A percentile compares a stretch with the other conserved stretches of the same genome.
Evolutionary conservation across 495 filamentous ascomycete species (phyloP).

Genomic region (Hyaloscypha hepaticicola): DNA sequence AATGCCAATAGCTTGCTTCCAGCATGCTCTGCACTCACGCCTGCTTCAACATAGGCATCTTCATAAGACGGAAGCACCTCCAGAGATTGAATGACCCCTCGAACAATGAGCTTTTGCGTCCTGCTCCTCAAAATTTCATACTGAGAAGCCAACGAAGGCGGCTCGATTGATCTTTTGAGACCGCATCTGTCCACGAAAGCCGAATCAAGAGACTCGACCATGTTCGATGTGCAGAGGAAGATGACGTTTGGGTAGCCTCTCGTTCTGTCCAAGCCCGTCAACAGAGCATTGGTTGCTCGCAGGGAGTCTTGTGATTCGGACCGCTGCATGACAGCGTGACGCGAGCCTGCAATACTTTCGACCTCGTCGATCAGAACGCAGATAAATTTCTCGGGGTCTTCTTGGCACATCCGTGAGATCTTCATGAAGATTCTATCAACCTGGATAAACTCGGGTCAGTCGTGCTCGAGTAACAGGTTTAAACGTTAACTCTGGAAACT

Average conservation of each 20-base stretch:
- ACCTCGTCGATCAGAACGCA: slow-evolving; percentile 55
- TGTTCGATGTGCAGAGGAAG: slow-evolving; percentile 54
- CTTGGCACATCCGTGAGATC: slow-evolving; percentile 40
- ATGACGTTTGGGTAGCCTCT: slow-evolving; percentile 44
- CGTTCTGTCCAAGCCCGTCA: slow-evolving; percentile 40
- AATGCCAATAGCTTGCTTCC: slow-evolving; percentile 17
- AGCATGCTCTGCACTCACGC: background rate
- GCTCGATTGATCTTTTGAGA: slow-evolving; percentile 44
- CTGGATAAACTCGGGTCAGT: background rate
- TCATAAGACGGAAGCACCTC: slow-evolving; percentile 18
- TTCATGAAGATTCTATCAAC: slow-evolving; percentile 44
- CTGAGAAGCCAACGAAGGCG: slow-evolving; percentile 35
- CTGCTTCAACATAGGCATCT: slow-evolving; percentile 9
- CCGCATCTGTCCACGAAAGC: slow-evolving; percentile 55
- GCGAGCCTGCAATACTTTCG: slow-evolving; percentile 49
- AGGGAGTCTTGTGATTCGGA: slow-evolving; percentile 41
- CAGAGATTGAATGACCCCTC: slow-evolving; percentile 14
- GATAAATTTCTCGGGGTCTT: slow-evolving; percentile 42
- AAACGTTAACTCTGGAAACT: background rate
- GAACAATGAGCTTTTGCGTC: slow-evolving; percentile 23
- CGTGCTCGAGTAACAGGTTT: background rate
- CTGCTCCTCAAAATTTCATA: slow-evolving; percentile 44
- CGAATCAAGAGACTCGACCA: slow-evolving; percentile 42
- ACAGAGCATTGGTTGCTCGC: slow-evolving; percentile 45
- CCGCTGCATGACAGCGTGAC: slow-evolving; percentile 37